Evolutionary conservation across 164 flowering plant species (phyloP), one percentile per base, ranked within the genome.

Genomic region (Stephania japonica): DNA sequence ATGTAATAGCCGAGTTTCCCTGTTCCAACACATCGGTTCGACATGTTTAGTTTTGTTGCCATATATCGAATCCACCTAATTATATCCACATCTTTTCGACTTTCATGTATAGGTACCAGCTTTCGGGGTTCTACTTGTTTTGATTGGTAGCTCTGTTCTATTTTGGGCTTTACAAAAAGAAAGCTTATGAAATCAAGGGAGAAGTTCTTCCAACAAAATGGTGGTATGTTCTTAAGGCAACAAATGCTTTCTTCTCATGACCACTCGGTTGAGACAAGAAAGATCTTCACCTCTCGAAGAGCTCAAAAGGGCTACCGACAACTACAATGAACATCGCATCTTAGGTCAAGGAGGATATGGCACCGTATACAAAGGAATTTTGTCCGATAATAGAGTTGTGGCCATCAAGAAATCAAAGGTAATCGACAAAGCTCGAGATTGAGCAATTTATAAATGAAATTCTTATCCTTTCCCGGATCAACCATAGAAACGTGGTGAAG

Each of bases 141-240:
- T 65, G 19, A 32, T 65, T 65, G 38, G 68, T 7, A 14, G 68
- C n/a, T 65, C 42, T 32, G 32, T 14, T 7, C 1, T 16, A 65
- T 65, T 27, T 16, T 32, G 68, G 42, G 68, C n/a, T 21, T 5
- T 65, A n/a, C 16, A 65, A 6, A 27, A 32, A 65, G 68, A 27
- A 65, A 27, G 42, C 68, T 65, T 12, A 65, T 65, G 43, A 32
- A 32, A 65, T 42, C 38, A 6, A 65, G 19, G 19, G 68, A 65
- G n/a, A 65, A 65, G n/a, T 65, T 65, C 68, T 65, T 65, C 43
- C 68, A 65, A 65, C 68, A 65, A 65, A 65, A 65, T 65, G 68
- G 68, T 11, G 68, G 68, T 16, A 11, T 65, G 19, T 65, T 65
- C 6, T 32, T 65, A 32, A 42, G 38, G 14, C 68, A 32, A 16